These are phyloP conservation scores for Naganishia vishniacii DNA, from an alignment of 768 basidiomycete species.

Conservation along the genomic window DNA sequence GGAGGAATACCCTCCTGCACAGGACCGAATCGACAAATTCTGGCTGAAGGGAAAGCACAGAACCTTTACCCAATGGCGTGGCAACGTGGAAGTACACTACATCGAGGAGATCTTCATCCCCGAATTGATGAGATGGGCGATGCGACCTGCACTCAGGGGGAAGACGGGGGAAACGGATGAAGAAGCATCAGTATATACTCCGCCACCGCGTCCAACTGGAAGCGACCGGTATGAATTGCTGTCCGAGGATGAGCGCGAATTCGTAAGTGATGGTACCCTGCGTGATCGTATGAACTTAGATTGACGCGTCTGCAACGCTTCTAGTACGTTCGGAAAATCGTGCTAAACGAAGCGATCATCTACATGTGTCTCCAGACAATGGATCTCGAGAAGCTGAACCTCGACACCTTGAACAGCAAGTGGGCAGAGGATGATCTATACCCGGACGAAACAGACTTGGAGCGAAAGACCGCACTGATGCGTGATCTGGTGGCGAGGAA, in stretches of 20 bases:
- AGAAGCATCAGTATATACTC: not conserved
- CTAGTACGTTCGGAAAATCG: conserved; percentile 4
- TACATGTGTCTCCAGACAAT: not conserved
- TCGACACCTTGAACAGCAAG: not conserved
- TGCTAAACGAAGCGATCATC: conserved; percentile 19
- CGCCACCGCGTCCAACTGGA: conserved; percentile 30
- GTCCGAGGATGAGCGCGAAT: not conserved
- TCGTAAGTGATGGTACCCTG: not conserved
- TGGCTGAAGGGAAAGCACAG: conserved; percentile 9
- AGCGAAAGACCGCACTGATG: conserved; percentile 5
- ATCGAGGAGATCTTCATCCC: conserved; percentile 33
- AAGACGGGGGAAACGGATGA: conserved; percentile 1
- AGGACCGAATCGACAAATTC: conserved; percentile 34
- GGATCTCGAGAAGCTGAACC: not conserved
- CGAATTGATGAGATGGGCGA: conserved; percentile 37
- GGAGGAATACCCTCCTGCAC: conserved; percentile 34
- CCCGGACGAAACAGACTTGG: not conserved
- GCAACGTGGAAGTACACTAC: conserved; percentile 33
- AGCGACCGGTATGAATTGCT: conserved; percentile 34
- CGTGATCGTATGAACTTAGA: not conserved
- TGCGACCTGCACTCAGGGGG: conserved; percentile 16
- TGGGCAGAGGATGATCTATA: conserved; percentile 7
- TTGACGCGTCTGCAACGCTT: not conserved
- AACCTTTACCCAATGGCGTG: conserved; percentile 21
- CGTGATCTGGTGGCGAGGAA: conserved; percentile 11